Base-by-base conservation (phyloP, 2,329 filamentous ascomycete genomes). In the Aureobasidium leucospermi region DNA sequence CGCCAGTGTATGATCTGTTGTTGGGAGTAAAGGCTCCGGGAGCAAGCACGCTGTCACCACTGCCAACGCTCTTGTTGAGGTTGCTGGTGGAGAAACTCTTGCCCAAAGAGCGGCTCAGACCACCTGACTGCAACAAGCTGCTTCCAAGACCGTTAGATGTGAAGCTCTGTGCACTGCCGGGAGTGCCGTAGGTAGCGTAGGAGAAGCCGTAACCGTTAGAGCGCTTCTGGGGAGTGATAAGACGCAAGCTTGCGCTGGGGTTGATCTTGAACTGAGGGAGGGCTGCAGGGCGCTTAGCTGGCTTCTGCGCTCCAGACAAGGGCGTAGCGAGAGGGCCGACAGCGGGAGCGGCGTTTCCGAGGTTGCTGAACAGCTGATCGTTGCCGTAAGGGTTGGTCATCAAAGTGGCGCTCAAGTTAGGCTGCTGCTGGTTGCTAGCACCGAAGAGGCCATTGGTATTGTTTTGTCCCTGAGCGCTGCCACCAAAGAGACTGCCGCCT, bases 321-420 rank as follows among this genome's bases (percentile, higher is more conserved):
- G 95, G 94, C 0, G 93, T 97, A 8, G 93, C 94, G 64, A 99
- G 81, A 3, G 95, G 94, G 2, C 94, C 94, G 3, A 91, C 89
- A 67, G 91, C 82, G 55, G 91, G 72, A 73, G 81, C 76, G 75
- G 89, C 75, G 69, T 85, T 70, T 65, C 79, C 79, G 15, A 96
- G 77, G 57, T 86, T 87, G 34, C 86, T 84, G 73, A 97, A 97
- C 19, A 99, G 81, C 1, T 90, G 90, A 47, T 89, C 84, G 57
- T 89, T 91, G 42, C 94, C 94, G 69, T 96, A 99, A 0, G 95
- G 93, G 56, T 89, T 90, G n/a, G 85, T 90, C 61, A 85, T 85
- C 59, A 95, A 83, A 62, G 90, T 94, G 5, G 91, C 86, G 36
- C 88, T 90, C 61, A 96, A 77, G 16, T 74, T 74, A 55, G 77